A percentile compares a stretch with the other conserved stretches of the same genome.
These are phyloP conservation scores for Stylosanthes scabra DNA, from an alignment of 331 rosid species.

Conservation along the genomic window DNA sequence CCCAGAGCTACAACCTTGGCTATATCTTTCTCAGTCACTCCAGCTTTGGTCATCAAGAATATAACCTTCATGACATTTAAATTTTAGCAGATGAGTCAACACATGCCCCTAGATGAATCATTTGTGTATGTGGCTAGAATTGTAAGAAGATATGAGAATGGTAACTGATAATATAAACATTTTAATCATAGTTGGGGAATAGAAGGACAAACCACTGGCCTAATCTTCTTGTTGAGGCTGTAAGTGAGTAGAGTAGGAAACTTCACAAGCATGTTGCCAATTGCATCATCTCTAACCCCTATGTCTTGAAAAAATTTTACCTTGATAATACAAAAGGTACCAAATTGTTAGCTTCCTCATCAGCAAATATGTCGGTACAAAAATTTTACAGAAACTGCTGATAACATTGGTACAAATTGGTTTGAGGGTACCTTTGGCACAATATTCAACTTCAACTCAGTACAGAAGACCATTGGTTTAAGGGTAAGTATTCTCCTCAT, in stretches of 20 bases:
- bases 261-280: constrained; percentile 95
- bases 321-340: constrained; percentile 51
- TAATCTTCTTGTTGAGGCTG: constrained; percentile 90
- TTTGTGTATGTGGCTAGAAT: constrained; percentile 1
- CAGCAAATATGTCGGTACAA: constrained; percentile 24
- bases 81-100: constrained; percentile 41
- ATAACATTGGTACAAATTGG: not conserved
- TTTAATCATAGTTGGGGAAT: too few species aligned
- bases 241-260: constrained; percentile 89
- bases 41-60: constrained; percentile 89
- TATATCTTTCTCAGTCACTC: constrained; percentile 74
- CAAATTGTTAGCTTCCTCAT: constrained; percentile 32
- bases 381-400: constrained; percentile 11
- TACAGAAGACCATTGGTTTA: constrained; percentile 88
- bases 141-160: constrained; percentile 11
- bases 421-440: constrained; percentile 77
- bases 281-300: constrained; percentile 80
- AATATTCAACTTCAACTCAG: constrained; percentile 75
- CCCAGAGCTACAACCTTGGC: constrained; percentile 85
- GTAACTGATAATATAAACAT: too few species aligned
- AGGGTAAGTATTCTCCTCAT: constrained; percentile 87
- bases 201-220: constrained; percentile 84
- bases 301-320: constrained; percentile 80
- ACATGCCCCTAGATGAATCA: constrained; percentile 14
- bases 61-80: constrained; percentile 66